Evolutionary conservation across 2,329 filamentous ascomycete genomes (phyloP).

Genomic region (Thermothelomyces thermophilus): DNA sequence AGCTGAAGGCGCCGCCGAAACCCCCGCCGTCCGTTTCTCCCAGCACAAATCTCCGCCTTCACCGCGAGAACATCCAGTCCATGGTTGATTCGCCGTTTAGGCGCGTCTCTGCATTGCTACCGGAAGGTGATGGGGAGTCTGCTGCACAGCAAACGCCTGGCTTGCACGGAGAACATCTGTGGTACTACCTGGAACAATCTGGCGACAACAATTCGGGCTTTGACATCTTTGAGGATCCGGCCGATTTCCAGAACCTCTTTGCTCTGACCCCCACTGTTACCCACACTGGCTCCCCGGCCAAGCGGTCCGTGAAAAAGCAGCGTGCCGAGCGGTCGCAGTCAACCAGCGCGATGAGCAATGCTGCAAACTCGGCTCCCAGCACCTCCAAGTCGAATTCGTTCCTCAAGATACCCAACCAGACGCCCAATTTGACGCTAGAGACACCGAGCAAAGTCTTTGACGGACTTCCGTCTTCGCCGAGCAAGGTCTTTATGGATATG

Average conservation of each 20-base stretch:
- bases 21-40: conserved; percentile 75
- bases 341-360: conserved; percentile 54
- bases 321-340: conserved; percentile 59
- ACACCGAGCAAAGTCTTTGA: conserved; percentile 55
- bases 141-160: conserved; percentile 57
- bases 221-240: conserved; percentile 53
- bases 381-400: conserved; percentile 44
- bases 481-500: conserved; percentile 41
- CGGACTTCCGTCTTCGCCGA: conserved; percentile 50
- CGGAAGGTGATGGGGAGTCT: conserved; percentile 44
- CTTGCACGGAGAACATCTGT: conserved; percentile 55
- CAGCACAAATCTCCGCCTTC: conserved; percentile 83
- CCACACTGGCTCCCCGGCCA: conserved; percentile 58
- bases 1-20: conserved; percentile 60
- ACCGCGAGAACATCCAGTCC: conserved; percentile 73
- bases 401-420: conserved; percentile 41
- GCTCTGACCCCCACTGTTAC: conserved; percentile 35
- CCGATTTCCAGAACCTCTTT: conserved; percentile 31
- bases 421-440: conserved; percentile 36
- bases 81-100: conserved; percentile 72
- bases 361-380: conserved; percentile 48
- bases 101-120: conserved; percentile 38
- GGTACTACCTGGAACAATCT: conserved; percentile 41
- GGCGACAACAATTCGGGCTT: conserved; percentile 49
- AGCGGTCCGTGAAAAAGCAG: conserved; percentile 53